A percentile compares a stretch with the other conserved stretches of the same genome.
Conservation (phyloP, 495 filamentous ascomycete species). For the Aspergillus nanangensis region DNA sequence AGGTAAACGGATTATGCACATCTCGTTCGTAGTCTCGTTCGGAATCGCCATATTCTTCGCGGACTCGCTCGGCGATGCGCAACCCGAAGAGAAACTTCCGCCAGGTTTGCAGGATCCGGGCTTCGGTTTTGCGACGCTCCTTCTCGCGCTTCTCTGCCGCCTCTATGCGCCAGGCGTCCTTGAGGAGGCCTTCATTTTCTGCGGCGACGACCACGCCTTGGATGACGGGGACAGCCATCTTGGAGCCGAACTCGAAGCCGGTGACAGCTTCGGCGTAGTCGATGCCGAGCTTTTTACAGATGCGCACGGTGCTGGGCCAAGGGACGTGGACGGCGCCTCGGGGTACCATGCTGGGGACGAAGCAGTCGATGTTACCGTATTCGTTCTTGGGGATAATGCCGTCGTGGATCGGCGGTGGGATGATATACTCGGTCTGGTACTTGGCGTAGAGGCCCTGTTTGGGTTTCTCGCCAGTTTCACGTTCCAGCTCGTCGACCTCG, state of each 20-base stretch:
- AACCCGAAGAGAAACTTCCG: constrained; percentile 81
- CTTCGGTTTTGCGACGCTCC: constrained; percentile 78
- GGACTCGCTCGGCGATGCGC: constrained; percentile 73
- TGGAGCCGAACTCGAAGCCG: constrained; percentile 92
- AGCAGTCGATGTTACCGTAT: constrained; percentile 96
- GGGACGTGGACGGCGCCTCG: constrained; percentile 78
- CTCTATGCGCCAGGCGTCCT: constrained; percentile 79
- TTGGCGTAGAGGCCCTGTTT: constrained; percentile 80
- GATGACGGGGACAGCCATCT: constrained; percentile 88
- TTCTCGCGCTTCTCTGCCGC: constrained; percentile 72
- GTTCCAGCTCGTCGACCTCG: constrained; percentile 80
- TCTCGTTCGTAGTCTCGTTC: constrained; percentile 31
- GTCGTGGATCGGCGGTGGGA: constrained; percentile 74
- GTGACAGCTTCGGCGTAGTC: constrained; percentile 94
- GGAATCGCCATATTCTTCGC: constrained; percentile 70
- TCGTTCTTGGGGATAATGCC: constrained; percentile 91
- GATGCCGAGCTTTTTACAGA: constrained; percentile 80
- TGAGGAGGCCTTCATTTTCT: constrained; percentile 68
- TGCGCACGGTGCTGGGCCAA: constrained; percentile 64
- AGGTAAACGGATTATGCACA: constrained; percentile 35
- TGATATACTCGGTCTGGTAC: constrained; percentile 92
- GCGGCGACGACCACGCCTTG: constrained; percentile 84
- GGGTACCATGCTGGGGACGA: constrained; percentile 89
- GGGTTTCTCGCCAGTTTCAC: constrained; percentile 73
- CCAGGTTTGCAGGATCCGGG: constrained; percentile 72